Evolutionary conservation across 2,329 filamentous ascomycete genomes (phyloP).

Genomic region (Phialemoniopsis sp.): DNA sequence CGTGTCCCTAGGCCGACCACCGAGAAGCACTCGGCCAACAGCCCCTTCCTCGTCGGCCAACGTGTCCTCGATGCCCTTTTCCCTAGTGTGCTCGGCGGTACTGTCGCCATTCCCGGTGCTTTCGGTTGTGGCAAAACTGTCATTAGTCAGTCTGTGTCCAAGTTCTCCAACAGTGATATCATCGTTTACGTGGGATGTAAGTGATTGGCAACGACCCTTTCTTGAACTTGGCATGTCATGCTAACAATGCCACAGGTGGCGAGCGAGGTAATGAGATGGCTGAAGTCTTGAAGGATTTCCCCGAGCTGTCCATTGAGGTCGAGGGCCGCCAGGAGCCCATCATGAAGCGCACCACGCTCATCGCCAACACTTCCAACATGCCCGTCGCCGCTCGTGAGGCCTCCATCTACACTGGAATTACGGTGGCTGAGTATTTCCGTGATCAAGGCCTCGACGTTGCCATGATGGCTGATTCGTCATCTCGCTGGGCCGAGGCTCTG

Average conservation of each 20-base stretch:
- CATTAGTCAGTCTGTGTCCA: slow-evolving; percentile 96
- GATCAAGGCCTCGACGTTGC: slow-evolving; percentile 96
- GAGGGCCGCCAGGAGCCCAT: slow-evolving; percentile 95
- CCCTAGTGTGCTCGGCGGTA: slow-evolving; percentile 94
- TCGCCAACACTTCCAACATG: slow-evolving; percentile 99
- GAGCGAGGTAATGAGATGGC: slow-evolving; percentile 99
- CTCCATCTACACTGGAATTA: slow-evolving; percentile 97
- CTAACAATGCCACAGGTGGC: slow-evolving; percentile 38
- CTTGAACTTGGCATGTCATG: not conserved
- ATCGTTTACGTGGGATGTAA: slow-evolving; percentile 90
- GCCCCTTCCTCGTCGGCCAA: slow-evolving; percentile 94
- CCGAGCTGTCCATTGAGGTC: slow-evolving; percentile 91
- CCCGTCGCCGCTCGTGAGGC: slow-evolving; percentile 96
- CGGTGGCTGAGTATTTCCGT: slow-evolving; percentile 92
- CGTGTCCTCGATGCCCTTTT: slow-evolving; percentile 95
- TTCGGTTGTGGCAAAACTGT: slow-evolving; percentile 99
- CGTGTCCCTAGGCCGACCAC: slow-evolving; percentile 89
- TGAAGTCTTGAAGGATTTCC: slow-evolving; percentile 99
- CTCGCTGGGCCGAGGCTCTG: slow-evolving; percentile 96
- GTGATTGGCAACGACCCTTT: slow-evolving; percentile 16
- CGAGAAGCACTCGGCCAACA: slow-evolving; percentile 85
- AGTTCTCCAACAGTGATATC: slow-evolving; percentile 99
- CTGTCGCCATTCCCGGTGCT: slow-evolving; percentile 94
- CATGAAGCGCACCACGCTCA: slow-evolving; percentile 99
- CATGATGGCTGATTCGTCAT: slow-evolving; percentile 99